Percentiles rank a stretch among this genome's conserved stretches.
Evolutionary conservation across 257 asterid genomes (phyloP).

Genomic region (Petunia axillaris): DNA sequence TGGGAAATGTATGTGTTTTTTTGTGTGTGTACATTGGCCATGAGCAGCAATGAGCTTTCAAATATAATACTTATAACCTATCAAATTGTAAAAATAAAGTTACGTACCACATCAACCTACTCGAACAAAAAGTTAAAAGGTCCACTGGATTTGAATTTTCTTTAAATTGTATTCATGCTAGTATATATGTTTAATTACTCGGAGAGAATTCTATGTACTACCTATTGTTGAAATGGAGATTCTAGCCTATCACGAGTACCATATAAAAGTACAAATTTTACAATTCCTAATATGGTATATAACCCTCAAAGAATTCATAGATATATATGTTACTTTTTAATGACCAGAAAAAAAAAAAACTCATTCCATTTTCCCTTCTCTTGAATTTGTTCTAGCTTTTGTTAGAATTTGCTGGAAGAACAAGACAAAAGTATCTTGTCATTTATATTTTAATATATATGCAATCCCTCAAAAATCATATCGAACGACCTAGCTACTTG

Average conservation of each 20-base stretch:
- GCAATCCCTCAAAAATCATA: conserved; percentile 18
- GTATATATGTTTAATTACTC: neutral
- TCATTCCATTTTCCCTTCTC: neutral
- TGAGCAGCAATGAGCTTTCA: neutral
- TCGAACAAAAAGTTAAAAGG: neutral
- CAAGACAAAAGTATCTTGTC: conserved; percentile 18
- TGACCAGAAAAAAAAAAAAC: neutral
- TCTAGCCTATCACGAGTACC: no score
- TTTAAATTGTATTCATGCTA: neutral
- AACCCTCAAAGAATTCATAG: neutral
- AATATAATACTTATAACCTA: neutral
- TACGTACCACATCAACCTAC: neutral
- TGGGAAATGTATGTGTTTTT: neutral
- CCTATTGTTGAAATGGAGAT: neutral
- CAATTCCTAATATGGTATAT: neutral
- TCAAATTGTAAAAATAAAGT: neutral
- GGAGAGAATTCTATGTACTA: neutral
- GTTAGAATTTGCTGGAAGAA: neutral
- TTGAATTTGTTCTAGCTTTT: conserved; percentile 12
- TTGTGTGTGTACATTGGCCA: neutral
- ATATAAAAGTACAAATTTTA: no score
- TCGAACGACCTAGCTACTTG: conserved; percentile 6
- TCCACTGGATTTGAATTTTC: neutral
- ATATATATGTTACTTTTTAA: neutral
- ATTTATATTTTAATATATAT: neutral